Evolutionary conservation across 441 rosid species (phyloP).

Genomic region (Erodium trifolium): DNA sequence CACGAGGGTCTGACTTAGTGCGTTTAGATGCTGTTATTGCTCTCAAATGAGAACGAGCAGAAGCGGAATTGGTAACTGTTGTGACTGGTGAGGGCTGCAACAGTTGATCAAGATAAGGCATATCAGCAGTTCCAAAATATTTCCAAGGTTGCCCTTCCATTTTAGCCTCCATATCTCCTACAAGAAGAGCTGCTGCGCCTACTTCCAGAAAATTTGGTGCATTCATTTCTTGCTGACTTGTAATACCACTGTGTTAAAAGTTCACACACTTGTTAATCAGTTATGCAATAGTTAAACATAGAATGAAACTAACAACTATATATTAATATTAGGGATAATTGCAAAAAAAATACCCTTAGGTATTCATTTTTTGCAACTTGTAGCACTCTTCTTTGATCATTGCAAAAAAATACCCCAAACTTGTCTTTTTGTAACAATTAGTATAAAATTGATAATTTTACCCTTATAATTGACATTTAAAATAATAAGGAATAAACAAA

Average conservation of each 20-base stretch:
- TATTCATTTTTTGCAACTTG: no score
- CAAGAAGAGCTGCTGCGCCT: conserved; percentile 97
- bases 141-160: conserved; percentile 92
- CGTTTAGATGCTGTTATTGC: conserved; percentile 91
- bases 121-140: conserved; percentile 77
- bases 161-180: conserved; percentile 91
- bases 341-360: no score
- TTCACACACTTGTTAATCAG: conserved; percentile 17
- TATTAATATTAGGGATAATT: no score
- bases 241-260: conserved; percentile 44
- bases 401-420: no score
- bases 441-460: no score
- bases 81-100: conserved; percentile 86
- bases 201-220: conserved; percentile 71
- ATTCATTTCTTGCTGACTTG: conserved; percentile 61
- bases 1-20: conserved; percentile 63
- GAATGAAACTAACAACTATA: no score
- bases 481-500: no score
- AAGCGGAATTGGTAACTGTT: conserved; percentile 62
- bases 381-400: no score
- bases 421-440: no score
- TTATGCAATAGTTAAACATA: conserved; percentile 7
- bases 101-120: conserved; percentile 94
- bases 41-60: conserved; percentile 72
- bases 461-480: no score